A percentile compares a stretch with the other conserved stretches of the same genome.
Conservation (phyloP, 2,329 filamentous ascomycete genomes). For the Aspergillus aculeatus region DNA sequence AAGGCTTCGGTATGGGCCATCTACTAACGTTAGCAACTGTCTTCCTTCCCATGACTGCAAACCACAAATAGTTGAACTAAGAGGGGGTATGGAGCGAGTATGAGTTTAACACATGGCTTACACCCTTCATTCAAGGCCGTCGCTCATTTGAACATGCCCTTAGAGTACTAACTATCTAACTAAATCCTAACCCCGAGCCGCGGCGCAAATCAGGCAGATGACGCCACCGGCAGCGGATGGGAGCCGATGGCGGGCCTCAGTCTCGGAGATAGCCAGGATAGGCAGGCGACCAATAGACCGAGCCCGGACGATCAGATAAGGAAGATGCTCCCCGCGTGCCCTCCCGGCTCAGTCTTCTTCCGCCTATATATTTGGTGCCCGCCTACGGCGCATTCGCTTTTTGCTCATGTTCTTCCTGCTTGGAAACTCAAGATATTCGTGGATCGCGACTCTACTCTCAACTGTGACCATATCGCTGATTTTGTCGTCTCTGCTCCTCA, state of each 20-base stretch:
- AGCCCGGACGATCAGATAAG: slow-evolving; percentile 6
- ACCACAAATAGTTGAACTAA: no score
- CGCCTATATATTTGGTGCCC: slow-evolving; percentile 4
- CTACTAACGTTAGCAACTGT: no score
- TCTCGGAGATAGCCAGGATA: slow-evolving; percentile 1
- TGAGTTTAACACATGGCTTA: background rate
- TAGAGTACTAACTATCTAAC: background rate
- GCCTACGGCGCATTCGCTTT: background rate
- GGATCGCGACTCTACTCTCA: background rate
- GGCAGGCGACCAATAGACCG: background rate
- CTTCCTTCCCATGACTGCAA: no score
- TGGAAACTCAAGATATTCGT: background rate
- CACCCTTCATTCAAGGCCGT: no score
- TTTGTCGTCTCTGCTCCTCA: background rate
- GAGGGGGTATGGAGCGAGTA: no score
- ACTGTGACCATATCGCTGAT: background rate
- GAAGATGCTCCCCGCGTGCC: background rate
- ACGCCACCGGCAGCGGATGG: background rate
- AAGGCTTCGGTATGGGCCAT: no score
- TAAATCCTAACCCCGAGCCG: background rate
- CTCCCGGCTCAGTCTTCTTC: slow-evolving; percentile 7
- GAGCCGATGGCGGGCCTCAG: background rate
- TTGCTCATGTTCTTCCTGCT: background rate
- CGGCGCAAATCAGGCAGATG: background rate
- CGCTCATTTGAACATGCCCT: no score